A percentile compares a stretch with the other conserved stretches of the same genome.
These are phyloP conservation scores for Arthroderma sp. DNA, from an alignment of 2,329 filamentous ascomycete species.

Conservation along the genomic window DNA sequence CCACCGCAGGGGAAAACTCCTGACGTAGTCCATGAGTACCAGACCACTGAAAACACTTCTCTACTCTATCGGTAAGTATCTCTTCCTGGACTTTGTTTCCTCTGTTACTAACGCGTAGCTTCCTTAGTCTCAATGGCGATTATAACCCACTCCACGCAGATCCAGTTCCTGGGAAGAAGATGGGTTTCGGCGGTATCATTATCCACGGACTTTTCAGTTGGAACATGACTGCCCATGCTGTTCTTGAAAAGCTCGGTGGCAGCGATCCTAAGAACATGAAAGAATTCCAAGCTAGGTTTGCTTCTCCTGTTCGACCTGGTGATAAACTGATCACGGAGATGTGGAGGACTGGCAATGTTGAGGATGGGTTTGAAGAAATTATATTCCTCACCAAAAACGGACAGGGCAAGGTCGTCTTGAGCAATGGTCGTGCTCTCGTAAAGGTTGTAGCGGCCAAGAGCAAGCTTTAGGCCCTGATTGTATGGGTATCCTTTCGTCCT, in stretches of 20 bases:
- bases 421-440: constrained; percentile 72
- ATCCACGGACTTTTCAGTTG: constrained; percentile 83
- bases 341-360: constrained; percentile 59
- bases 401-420: constrained; percentile 72
- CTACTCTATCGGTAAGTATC: constrained; percentile 53
- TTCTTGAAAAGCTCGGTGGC: constrained; percentile 61
- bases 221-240: constrained; percentile 63
- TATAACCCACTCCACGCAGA: constrained; percentile 89
- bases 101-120: not conserved
- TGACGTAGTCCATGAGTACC: constrained; percentile 57
- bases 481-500: not conserved
- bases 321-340: constrained; percentile 71
- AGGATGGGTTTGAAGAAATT: constrained; percentile 63
- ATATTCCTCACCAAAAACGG: constrained; percentile 68
- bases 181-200: constrained; percentile 83
- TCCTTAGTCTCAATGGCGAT: constrained; percentile 65
- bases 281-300: constrained; percentile 82
- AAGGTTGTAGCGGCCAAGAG: constrained; percentile 50
- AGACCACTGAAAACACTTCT: constrained; percentile 60
- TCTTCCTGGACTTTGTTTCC: not conserved
- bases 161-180: constrained; percentile 70
- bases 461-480: constrained; percentile 44
- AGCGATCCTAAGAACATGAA: constrained; percentile 70
- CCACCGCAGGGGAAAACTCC: constrained; percentile 60
- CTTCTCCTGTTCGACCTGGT: constrained; percentile 69